A percentile compares a stretch with the other conserved stretches of the same genome.
phyloP scores from a whole-genome alignment of 2,329 filamentous ascomycete genomes.

The Tolypocladium capitatum region DNA sequence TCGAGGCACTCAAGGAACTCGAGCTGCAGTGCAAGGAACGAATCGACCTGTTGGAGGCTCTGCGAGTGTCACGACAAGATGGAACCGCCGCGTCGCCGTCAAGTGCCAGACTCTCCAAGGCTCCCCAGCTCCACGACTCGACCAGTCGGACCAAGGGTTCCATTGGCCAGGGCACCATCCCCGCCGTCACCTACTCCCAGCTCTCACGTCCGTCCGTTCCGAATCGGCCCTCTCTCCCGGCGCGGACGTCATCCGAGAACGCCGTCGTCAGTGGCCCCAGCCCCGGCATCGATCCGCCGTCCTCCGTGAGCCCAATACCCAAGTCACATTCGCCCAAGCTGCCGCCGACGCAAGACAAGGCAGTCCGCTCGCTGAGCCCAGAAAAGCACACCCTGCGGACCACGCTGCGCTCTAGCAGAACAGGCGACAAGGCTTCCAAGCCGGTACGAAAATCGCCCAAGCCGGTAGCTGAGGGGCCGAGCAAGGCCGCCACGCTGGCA shows the following conservation, averaged over 20 bases:
- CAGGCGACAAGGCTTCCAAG: slow-evolving; percentile 28
- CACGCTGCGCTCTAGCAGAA: slow-evolving; percentile 39
- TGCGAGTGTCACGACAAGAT: slow-evolving; percentile 51
- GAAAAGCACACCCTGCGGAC: slow-evolving; percentile 50
- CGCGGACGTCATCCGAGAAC: slow-evolving; percentile 37
- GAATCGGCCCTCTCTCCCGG: slow-evolving; percentile 42
- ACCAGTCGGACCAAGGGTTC: slow-evolving; percentile 35
- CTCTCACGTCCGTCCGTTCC: slow-evolving; percentile 57
- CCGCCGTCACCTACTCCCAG: slow-evolving; percentile 65
- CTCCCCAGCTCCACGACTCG: slow-evolving; percentile 10
- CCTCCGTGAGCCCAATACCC: slow-evolving; percentile 9
- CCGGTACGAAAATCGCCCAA: slow-evolving; percentile 26
- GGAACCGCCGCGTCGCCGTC: slow-evolving; percentile 4
- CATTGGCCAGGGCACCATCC: slow-evolving; percentile 72
- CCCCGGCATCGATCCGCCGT: slow-evolving; percentile 5
- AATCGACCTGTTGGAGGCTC: slow-evolving; percentile 73
- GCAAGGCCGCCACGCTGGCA: slow-evolving; percentile 50
- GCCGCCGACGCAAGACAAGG: slow-evolving; percentile 20
- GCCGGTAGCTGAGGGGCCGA: slow-evolving; percentile 37
- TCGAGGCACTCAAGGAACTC: slow-evolving; percentile 68
- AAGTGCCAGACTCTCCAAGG: slow-evolving; percentile 8
- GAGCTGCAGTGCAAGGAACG: slow-evolving; percentile 89
- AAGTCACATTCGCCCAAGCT: slow-evolving; percentile 19
- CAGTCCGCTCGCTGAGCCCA: slow-evolving; percentile 39
- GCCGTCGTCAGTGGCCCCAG: slow-evolving; percentile 16